Conservation (phyloP, 106 monocot species). For the Platanthera guangdongensis region DNA sequence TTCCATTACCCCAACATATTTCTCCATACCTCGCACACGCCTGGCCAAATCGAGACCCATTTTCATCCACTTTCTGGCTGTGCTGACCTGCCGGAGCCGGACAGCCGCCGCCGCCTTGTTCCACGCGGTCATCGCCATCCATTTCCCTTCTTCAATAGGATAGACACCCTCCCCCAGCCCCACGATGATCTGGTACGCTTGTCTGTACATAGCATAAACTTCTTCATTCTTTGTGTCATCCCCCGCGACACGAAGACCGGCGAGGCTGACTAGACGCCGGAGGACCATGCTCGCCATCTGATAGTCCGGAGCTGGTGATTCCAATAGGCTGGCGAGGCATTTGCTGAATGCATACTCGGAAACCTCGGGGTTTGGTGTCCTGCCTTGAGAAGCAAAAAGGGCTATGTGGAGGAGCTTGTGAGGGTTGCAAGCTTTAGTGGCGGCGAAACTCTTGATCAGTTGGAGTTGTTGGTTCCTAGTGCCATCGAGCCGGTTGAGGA, state of each 20-base stretch:
- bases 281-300: conserved; percentile 36
- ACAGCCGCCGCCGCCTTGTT: conserved; percentile 57
- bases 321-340: conserved; percentile 51
- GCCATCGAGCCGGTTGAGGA: conserved; percentile 43
- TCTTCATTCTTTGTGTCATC: conserved; percentile 12
- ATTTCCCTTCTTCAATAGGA: conserved; percentile 77
- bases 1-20: conserved; percentile 51
- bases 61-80: conserved; percentile 83
- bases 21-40: conserved; percentile 56
- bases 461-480: conserved; percentile 49
- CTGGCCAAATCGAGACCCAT: conserved; percentile 70
- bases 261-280: conserved; percentile 47
- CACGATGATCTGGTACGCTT: conserved; percentile 81
- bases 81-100: conserved; percentile 38
- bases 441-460: conserved; percentile 60
- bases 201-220: conserved; percentile 42
- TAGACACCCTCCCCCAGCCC: conserved; percentile 72
- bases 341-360: conserved; percentile 45
- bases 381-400: conserved; percentile 39
- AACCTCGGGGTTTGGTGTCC: conserved; percentile 43
- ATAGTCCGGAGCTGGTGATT: conserved; percentile 63
- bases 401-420: conserved; percentile 70
- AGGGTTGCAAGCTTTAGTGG: conserved; percentile 45
- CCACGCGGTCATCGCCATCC: conserved; percentile 89
- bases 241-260: conserved; percentile 12